A percentile compares a stretch with the other conserved stretches of the same genome.
Evolutionary conservation across 108 stramenopile genomes (phyloP).

Genomic region (Pseudonitzschia multistriata): DNA sequence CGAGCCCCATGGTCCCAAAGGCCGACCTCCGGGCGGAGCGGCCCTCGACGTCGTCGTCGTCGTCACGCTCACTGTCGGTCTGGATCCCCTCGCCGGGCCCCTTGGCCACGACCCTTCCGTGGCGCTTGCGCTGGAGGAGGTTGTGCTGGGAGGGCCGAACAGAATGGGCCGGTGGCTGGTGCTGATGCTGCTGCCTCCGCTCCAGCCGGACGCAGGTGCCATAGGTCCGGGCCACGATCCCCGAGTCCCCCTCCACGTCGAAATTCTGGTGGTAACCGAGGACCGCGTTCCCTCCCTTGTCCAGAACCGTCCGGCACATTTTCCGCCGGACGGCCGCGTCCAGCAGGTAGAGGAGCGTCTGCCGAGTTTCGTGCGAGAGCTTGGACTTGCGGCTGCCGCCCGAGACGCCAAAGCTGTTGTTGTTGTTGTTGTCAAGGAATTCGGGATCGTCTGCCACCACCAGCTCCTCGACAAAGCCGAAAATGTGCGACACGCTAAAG

Average conservation of each 20-base stretch:
- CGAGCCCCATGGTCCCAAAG: constrained; percentile 5
- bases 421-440: constrained; percentile 78
- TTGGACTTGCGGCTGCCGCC: constrained; percentile 57
- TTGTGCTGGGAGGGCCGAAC: not conserved
- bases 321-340: constrained; percentile 85
- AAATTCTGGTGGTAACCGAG: constrained; percentile 85
- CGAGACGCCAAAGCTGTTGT: constrained; percentile 91
- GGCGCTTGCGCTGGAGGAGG: not conserved
- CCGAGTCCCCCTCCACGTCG: constrained; percentile 97
- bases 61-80: constrained; percentile 37
- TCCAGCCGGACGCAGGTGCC: constrained; percentile 91
- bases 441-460: constrained; percentile 98
- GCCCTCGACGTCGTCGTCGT: constrained; percentile 9
- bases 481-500: constrained; percentile 72
- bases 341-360: constrained; percentile 88
- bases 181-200: constrained; percentile 26
- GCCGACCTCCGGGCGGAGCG: not conserved
- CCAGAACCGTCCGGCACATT: constrained; percentile 89
- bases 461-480: constrained; percentile 97
- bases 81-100: not conserved
- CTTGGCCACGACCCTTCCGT: not conserved
- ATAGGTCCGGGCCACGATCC: constrained; percentile 92
- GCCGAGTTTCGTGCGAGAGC: constrained; percentile 87
- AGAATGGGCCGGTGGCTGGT: not conserved
- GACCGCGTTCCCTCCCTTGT: constrained; percentile 59